Evolutionary conservation across 345 rosid species (phyloP).

Genomic region (Eutrema heterophyllum): DNA sequence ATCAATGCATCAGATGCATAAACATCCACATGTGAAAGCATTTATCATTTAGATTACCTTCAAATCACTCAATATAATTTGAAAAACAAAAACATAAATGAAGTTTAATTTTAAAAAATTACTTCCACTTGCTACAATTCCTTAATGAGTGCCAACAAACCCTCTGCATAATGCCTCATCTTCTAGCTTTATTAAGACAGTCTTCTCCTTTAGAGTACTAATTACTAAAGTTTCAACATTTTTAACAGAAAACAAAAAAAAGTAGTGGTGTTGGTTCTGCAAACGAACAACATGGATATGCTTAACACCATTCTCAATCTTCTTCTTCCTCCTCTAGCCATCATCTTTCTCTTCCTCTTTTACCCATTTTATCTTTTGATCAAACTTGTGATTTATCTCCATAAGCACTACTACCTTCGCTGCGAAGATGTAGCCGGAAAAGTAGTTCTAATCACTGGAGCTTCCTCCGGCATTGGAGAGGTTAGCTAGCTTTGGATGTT

Average conservation of each 20-base stretch:
- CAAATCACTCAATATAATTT: background rate
- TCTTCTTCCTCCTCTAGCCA: constrained; percentile 24
- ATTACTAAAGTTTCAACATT: background rate
- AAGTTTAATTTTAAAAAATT: background rate
- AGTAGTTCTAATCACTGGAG: constrained; percentile 48
- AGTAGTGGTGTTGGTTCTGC: background rate
- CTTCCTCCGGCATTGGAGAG: constrained; percentile 59
- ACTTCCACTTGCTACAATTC: background rate
- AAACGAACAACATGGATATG: background rate
- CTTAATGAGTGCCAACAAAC: background rate
- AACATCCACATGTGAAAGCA: background rate
- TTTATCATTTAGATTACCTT: background rate
- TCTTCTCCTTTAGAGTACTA: background rate
- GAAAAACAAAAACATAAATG: background rate
- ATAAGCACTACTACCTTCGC: constrained; percentile 11
- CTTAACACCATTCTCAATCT: constrained; percentile 25
- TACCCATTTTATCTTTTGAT: constrained; percentile 15
- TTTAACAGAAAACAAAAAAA: background rate
- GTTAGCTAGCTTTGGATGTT: constrained; percentile 5
- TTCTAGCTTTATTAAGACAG: no score
- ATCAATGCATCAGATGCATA: background rate
- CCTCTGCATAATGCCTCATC: no score
- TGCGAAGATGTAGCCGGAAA: constrained; percentile 38
- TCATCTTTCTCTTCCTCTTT: constrained; percentile 1
- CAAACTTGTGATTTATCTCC: background rate